Percentiles rank a stretch among this genome's conserved stretches.
Evolutionary conservation across 305 asterid genomes (phyloP).

Genomic region (Solanum hybrid): DNA sequence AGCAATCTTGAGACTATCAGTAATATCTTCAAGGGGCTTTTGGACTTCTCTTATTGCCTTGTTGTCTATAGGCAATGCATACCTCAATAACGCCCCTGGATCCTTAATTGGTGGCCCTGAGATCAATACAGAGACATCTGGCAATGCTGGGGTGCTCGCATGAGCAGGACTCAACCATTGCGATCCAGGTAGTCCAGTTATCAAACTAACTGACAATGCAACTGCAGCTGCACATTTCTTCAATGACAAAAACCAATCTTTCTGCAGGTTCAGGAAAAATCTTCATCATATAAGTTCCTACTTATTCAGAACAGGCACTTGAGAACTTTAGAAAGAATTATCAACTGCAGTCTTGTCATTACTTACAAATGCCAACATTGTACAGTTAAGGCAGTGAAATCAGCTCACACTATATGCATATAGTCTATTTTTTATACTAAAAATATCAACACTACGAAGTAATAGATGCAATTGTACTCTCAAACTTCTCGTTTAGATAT

Average conservation of each 20-base stretch:
- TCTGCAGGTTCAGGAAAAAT: constrained; percentile 32
- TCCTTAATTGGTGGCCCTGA: constrained; percentile 98
- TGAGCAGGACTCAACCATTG: constrained; percentile 39
- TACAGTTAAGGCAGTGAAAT: neutral
- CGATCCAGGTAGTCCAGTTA: constrained; percentile 48
- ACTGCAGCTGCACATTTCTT: constrained; percentile 59
- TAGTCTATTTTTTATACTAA: neutral
- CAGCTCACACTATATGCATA: neutral
- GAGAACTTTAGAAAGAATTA: neutral
- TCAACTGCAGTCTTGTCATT: neutral
- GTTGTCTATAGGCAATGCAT: constrained; percentile 86
- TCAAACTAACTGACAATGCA: constrained; percentile 57
- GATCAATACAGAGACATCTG: constrained; percentile 81
- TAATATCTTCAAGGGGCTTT: constrained; percentile 94
- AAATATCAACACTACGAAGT: neutral
- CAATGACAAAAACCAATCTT: constrained; percentile 29
- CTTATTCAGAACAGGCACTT: neutral
- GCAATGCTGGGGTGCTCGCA: constrained; percentile 46
- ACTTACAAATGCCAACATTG: neutral
- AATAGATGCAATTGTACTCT: neutral
- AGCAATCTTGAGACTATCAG: constrained; percentile 80
- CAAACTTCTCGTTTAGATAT: neutral
- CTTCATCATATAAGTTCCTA: neutral
- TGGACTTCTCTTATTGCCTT: constrained; percentile 95
- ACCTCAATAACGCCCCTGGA: constrained; percentile 82